Percentiles rank a stretch among this genome's conserved stretches.
Evolutionary conservation across 768 basidiomycete species (phyloP).

Genomic region (Cubamyces sp.): DNA sequence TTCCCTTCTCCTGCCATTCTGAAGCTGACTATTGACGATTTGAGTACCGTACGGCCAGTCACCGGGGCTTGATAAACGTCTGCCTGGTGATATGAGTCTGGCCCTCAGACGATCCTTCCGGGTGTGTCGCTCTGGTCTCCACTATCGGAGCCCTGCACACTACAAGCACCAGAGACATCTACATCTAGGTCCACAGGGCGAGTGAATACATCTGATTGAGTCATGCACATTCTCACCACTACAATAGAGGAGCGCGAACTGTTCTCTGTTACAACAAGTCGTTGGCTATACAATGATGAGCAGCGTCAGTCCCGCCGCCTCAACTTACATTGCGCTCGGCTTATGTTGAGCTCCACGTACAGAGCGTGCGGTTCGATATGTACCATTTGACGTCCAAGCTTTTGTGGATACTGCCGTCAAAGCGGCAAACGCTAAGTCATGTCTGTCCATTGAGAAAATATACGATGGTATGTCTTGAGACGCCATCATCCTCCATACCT

Average conservation of each 20-base stretch:
- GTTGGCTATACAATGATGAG: constrained; percentile 27
- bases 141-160: no score
- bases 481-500: no score
- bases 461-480: constrained; percentile 12
- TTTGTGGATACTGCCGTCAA: constrained; percentile 17
- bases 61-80: no score
- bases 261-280: constrained; percentile 9
- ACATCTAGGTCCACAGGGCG: no score
- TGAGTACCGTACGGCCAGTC: not conserved
- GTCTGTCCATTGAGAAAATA: constrained; percentile 11
- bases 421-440: constrained; percentile 17
- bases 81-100: no score
- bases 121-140: no score
- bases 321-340: not conserved
- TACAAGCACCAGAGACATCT: no score
- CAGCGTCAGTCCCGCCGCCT: constrained; percentile 6
- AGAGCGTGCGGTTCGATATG: constrained; percentile 20
- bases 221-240: no score
- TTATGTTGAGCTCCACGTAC: not conserved
- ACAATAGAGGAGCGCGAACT: constrained; percentile 2
- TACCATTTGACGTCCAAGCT: constrained; percentile 22
- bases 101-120: no score
- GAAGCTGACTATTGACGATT: not conserved
- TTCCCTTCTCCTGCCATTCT: no score
- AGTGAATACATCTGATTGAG: no score